Evolutionary conservation across 495 filamentous ascomycete genomes (phyloP), one percentile per base, ranked within the genome.

Genomic region (Neurospora africana): DNA sequence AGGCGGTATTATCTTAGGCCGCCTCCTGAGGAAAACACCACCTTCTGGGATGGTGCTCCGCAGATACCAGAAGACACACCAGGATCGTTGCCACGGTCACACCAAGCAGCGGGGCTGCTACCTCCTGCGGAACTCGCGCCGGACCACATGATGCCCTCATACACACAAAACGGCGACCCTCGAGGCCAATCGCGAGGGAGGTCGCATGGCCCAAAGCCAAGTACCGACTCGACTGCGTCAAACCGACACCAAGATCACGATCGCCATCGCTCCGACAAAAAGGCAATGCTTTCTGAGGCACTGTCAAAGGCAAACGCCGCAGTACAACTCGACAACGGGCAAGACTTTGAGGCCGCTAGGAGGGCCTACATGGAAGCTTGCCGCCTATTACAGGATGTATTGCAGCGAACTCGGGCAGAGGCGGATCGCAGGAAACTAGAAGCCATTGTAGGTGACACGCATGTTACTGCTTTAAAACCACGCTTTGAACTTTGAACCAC

Each of bases 231-330:
- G 8, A 81, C 75, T 10, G 75, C 74, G 35, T 72, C 73, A 23
- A 76, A 78, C 7, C 71, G 69, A 19, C 75, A 77, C 13, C 72
- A 75, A 65, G 44, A 71, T 27, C 35, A 27, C 33, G n/a, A 71
- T 23, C 39, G 69, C 4, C 71, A 77, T 8, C 74, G 76, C 30
- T 40, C 69, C 74, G 13, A 76, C 69, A 37, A 86, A 77, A 97
- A 96, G 81, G 89, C 89, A 30, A 98, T 97, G 92, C 85, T 99
- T 21, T 95, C 94, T 5, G 93, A 91, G 77, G 95, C 95, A 8
- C 83, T 99, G 53, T 90, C 96, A 76, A 97, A 97, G 81, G 95
- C 95, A 43, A 97, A 98, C 75, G 95, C 92, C 30, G 95, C 95
- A 9, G 95, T 99, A 19, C 86, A 96, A 70, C 88, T 98, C 38